Conservation (phyloP, 148 eudicot species). For the Silene uniflora region DNA sequence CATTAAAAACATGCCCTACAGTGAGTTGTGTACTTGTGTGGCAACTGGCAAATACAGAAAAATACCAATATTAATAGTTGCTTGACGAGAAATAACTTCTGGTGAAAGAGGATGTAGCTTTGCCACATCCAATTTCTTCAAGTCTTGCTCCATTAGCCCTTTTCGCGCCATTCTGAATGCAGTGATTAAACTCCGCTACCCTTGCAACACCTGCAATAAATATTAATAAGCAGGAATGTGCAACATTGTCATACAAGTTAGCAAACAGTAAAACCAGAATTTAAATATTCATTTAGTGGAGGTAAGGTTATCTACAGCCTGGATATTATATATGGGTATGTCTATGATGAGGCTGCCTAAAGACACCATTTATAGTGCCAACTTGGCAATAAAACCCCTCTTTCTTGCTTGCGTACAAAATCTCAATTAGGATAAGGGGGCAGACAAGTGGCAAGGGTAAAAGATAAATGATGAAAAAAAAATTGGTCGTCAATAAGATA, state of each 20-base stretch:
- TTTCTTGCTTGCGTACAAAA: too few species aligned
- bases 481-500: too few species aligned
- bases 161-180: slow-evolving; percentile 60
- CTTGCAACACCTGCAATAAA: slow-evolving; percentile 17
- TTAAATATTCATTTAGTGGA: not conserved
- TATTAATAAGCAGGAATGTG: not conserved
- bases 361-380: too few species aligned
- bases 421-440: too few species aligned
- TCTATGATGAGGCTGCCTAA: too few species aligned
- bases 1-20: not conserved
- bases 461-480: too few species aligned
- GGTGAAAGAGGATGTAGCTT: slow-evolving; percentile 83
- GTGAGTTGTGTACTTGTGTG: too few species aligned
- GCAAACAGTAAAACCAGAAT: not conserved
- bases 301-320: not conserved
- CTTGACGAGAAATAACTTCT: slow-evolving; percentile 96
- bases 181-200: not conserved
- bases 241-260: not conserved
- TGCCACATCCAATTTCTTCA: slow-evolving; percentile 88
- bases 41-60: not conserved
- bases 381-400: too few species aligned
- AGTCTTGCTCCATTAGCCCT: slow-evolving; percentile 96
- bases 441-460: too few species aligned
- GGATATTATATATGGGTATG: too few species aligned
- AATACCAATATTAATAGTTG: slow-evolving; percentile 89